Evolutionary conservation across 23 red algal species (phyloP), one percentile per base, ranked within the genome.

Genomic region (Gracilariopsis chorda): DNA sequence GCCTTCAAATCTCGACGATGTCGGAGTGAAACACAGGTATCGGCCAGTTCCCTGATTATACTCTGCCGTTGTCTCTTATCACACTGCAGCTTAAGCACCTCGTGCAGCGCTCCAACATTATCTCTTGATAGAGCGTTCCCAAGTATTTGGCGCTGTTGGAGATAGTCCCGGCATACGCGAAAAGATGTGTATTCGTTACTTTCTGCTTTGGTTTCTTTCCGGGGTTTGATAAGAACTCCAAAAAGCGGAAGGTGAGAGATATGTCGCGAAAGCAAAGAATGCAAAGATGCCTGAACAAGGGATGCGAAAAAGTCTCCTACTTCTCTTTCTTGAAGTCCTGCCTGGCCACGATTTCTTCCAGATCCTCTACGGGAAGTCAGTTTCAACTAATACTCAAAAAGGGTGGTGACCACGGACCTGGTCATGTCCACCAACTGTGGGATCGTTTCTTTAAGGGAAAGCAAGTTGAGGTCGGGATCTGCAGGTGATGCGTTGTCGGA

Each of bases 211-310:
- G 36, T 47, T 63, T 68, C 62, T 40, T 39, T 40, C 19, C 41
- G 34, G 13, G 73, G 48, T 57, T 75, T 88, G 13, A 88, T 40
- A 6, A 77, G 30, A 6, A 88, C 19, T 9, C 83, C 83, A 36
- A 88, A 65, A 40, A 88, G 37, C 29, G 83, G 83, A 24, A 88
- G 83, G 25, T 88, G 67, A 13, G 65, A 72, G 27, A 88, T 88
- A 19, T 70, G 57, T 25, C 16, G 17, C 25, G 83, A 88, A n/a
- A 88, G 44, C 11, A 62, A 19, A 20, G 83, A 88, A 17, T 88
- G 83, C 29, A 56, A 59, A 11, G 83, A 88, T 0, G 83, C 83
- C 57, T 88, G 83, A 16, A 88, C 65, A 25, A 88, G 39, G 53
- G 60, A 74, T 53, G 83, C 83, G 42, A 88, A 88, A 21, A 48